These are phyloP conservation scores for Aspergillus campestris DNA, from an alignment of 495 filamentous ascomycete species.

Conservation along the genomic window DNA sequence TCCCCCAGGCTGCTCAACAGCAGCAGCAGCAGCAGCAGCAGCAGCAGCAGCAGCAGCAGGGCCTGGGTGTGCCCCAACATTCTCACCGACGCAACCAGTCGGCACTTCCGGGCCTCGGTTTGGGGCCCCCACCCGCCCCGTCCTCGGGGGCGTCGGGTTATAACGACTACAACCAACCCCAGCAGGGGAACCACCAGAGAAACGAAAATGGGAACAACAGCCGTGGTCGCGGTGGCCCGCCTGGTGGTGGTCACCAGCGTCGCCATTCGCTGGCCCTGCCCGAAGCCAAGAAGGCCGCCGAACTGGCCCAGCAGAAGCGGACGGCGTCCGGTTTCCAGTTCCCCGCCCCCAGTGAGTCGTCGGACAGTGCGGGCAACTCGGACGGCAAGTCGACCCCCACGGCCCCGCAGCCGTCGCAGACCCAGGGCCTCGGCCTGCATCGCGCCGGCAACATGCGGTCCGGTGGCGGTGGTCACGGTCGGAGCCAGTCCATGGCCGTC, in stretches of 20 bases:
- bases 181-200: constrained; percentile 45
- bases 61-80: constrained; percentile 53
- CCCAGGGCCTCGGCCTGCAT: constrained; percentile 37
- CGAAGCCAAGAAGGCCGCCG: constrained; percentile 96
- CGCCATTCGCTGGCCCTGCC: constrained; percentile 91
- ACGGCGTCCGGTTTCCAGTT: constrained; percentile 94
- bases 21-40: constrained; percentile 36
- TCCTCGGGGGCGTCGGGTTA: constrained; percentile 94
- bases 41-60: constrained; percentile 26
- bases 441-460: constrained; percentile 43
- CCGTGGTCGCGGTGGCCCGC: constrained; percentile 69
- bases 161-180: constrained; percentile 62
- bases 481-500: constrained; percentile 64
- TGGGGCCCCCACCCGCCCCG: constrained; percentile 86
- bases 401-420: constrained; percentile 30
- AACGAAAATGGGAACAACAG: constrained; percentile 63
- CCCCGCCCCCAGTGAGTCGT: constrained; percentile 60
- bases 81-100: constrained; percentile 98
- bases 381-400: constrained; percentile 33
- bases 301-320: constrained; percentile 92
- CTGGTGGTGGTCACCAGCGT: constrained; percentile 76
- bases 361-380: constrained; percentile 34
- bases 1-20: constrained; percentile 76
- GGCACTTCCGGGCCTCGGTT: constrained; percentile 84
- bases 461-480: constrained; percentile 48